Base-by-base conservation (phyloP, 176 grass and related monocot genomes). In the Luzula sylvatica region DNA sequence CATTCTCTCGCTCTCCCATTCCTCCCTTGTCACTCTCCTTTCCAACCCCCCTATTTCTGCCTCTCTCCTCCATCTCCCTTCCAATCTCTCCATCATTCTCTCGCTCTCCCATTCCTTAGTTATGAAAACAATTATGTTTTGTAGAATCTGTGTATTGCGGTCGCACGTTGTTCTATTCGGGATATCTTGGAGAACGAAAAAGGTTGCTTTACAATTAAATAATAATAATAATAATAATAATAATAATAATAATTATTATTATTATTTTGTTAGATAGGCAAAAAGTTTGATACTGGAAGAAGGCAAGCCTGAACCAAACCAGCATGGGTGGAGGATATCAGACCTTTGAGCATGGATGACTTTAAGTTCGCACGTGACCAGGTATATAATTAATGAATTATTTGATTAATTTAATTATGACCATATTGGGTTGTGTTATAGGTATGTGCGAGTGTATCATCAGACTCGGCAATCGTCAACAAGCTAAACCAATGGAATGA, bases 131-230 rank as follows among this genome's bases (percentile, higher is more conserved):
- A 24, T 7, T 55, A 61, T n/a, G 42, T 68, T 56, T 30, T 65
- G 35, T 67, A 98, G 92, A 98, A 98, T 87, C 68, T 98, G 15
- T 98, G 86, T 7, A 85, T 98, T 8, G 90, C 92, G 4, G 92
- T 85, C 38, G 92, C 92, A 5, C 85, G 90, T 77, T 90, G 83
- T 15, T 81, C 92, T 20, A 98, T 98, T 69, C 71, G 92, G 69
- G 86, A 90, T 79, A 82, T 98, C 72, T 67, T 98, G 25, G 92
- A 98, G 55, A 98, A 98, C 60, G 92, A 98, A 98, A 65, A 98
- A 90, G 86, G 92, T 98, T 56, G 19, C 48, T 65, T 47, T 12
- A 46, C 9, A n/a, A 46, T 16, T 46, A 64, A 32, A 63, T 24
- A 15, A 32, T 63, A 32, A 63, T 24, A 15, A 32, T 63, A 63